A percentile compares a stretch with the other conserved stretches of the same genome.
Evolutionary conservation across 345 rosid genomes (phyloP).

Genomic region (thale cress (Arabidopsis thaliana)): TAIR10.1 NC_003070.9:30208501-30209000

Average conservation of each 20-base stretch:
- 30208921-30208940: conserved; percentile 57
- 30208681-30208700: conserved; percentile 19
- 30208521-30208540: conserved; percentile 6
- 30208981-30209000: conserved; percentile 73
- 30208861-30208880: conserved; percentile 80
- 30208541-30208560: conserved; percentile 24
- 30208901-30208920: conserved; percentile 79
- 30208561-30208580: conserved; percentile 10
- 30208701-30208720: background rate
- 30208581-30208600: conserved; percentile 1
- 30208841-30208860: conserved; percentile 75
- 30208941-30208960: conserved; percentile 94
- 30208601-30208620: conserved; percentile 15
- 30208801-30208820: conserved; percentile 64
- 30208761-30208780: conserved; percentile 77
- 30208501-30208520: background rate
- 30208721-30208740: conserved; percentile 23
- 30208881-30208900: conserved; percentile 81
- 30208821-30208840: conserved; percentile 87
- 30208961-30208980: conserved; percentile 95
- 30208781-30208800: conserved; percentile 71
- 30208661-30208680: background rate
- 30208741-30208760: conserved; percentile 61
- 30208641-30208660: conserved; percentile 6
- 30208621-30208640: conserved; percentile 12